These are phyloP conservation scores for Ciborinia camelliae DNA, from an alignment of 2,329 filamentous ascomycete species.

Conservation along the genomic window DNA sequence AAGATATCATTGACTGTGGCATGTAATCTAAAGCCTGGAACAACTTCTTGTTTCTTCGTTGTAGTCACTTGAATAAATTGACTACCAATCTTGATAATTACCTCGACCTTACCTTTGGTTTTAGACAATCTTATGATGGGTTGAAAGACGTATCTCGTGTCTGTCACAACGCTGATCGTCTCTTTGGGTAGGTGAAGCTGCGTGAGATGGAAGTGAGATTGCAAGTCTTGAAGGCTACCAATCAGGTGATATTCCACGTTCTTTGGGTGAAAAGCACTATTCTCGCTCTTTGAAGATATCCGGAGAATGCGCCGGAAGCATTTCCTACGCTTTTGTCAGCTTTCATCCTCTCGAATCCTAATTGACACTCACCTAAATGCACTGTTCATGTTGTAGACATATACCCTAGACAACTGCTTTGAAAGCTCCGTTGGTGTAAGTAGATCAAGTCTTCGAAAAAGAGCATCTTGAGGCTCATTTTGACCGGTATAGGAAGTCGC, in stretches of 20 bases:
- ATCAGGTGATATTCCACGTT: slow-evolving; percentile 66
- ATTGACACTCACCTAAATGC: slow-evolving; percentile 59
- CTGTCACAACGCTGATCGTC: slow-evolving; percentile 64
- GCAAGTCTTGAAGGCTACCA: slow-evolving; percentile 62
- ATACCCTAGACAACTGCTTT: slow-evolving; percentile 57
- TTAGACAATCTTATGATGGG: slow-evolving; percentile 63
- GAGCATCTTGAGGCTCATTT: slow-evolving; percentile 61
- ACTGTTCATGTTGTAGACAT: slow-evolving; percentile 73
- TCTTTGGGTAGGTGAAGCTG: slow-evolving; percentile 66
- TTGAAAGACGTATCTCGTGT: slow-evolving; percentile 63
- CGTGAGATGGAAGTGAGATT: slow-evolving; percentile 63
- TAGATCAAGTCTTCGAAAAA: slow-evolving; percentile 61
- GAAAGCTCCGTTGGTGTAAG: slow-evolving; percentile 61
- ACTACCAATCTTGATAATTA: slow-evolving; percentile 64
- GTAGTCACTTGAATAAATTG: slow-evolving; percentile 70
- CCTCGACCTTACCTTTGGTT: slow-evolving; percentile 67
- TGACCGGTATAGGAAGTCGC: slow-evolving; percentile 68
- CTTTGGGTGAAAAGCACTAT: slow-evolving; percentile 58
- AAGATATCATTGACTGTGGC: slow-evolving; percentile 69
- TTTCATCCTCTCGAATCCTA: background rate
- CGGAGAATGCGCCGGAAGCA: slow-evolving; percentile 62
- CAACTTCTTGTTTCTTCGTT: slow-evolving; percentile 64
- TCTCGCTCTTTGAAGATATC: slow-evolving; percentile 58
- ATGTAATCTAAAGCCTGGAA: slow-evolving; percentile 58
- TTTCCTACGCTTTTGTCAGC: slow-evolving; percentile 48